These are phyloP conservation scores for Glarea lozoyensis DNA, from an alignment of 495 filamentous ascomycete genomes.

Conservation along the genomic window DNA sequence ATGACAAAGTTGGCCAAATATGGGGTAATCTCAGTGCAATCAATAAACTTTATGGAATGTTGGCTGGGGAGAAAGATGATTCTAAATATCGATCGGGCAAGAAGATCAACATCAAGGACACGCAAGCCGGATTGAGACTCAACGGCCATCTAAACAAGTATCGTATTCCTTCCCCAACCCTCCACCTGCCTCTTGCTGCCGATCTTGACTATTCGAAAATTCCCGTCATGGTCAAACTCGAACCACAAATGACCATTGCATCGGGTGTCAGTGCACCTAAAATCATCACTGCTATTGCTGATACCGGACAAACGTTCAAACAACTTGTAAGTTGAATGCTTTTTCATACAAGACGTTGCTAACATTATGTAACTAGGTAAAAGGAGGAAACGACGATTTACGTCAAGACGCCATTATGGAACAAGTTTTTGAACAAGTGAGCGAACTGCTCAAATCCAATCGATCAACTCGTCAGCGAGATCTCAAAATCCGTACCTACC, in stretches of 20 bases:
- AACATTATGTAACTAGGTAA: conserved; percentile 51
- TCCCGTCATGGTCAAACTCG: conserved; percentile 60
- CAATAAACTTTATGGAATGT: conserved; percentile 61
- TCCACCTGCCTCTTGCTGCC: conserved; percentile 67
- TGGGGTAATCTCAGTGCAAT: conserved; percentile 64
- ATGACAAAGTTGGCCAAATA: conserved; percentile 36
- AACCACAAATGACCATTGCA: conserved; percentile 70
- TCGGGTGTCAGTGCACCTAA: conserved; percentile 87
- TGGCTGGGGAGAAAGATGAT: conserved; percentile 56
- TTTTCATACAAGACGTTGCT: conserved; percentile 8
- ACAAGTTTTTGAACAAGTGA: conserved; percentile 96
- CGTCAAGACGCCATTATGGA: conserved; percentile 99
- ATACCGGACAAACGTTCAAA: conserved; percentile 70
- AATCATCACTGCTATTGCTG: conserved; percentile 69
- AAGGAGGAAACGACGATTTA: conserved; percentile 89
- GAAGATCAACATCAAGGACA: conserved; percentile 52
- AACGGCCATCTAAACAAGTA: conserved; percentile 45
- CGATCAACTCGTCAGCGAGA: conserved; percentile 80
- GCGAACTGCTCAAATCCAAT: conserved; percentile 75
- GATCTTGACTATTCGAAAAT: conserved; percentile 68
- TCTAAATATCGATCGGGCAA: conserved; percentile 55
- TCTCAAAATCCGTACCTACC: conserved; percentile 87
- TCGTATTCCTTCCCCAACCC: conserved; percentile 78
- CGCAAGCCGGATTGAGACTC: conserved; percentile 44
- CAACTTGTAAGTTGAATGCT: conserved; percentile 53